These are phyloP conservation scores for Pneumocystis jirovecii DNA, from an alignment of 1,139 yeast genomes.

Conservation along the genomic window DNA sequence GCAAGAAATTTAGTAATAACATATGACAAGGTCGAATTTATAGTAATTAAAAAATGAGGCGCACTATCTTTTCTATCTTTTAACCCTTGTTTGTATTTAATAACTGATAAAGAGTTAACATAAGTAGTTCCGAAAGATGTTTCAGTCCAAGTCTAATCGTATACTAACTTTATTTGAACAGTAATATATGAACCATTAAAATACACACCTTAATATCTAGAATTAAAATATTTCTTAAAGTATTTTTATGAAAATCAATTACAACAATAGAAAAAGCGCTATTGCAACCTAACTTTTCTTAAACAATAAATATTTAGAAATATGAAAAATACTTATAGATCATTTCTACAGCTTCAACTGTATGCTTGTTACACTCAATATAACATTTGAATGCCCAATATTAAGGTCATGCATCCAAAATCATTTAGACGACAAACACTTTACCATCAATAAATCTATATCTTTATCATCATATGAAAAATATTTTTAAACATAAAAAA, in stretches of 20 bases:
- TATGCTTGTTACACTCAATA: conserved; percentile 68
- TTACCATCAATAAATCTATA: neutral
- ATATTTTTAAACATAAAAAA: neutral
- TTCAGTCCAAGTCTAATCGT: conserved; percentile 52
- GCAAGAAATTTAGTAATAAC: conserved; percentile 91
- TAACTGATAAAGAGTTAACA: conserved; percentile 72
- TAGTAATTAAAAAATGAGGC: conserved; percentile 87
- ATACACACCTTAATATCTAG: conserved; percentile 54
- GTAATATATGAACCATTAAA: neutral
- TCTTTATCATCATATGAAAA: neutral
- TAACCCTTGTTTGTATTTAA: conserved; percentile 73
- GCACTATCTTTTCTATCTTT: conserved; percentile 91
- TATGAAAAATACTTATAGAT: conserved; percentile 32
- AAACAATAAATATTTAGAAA: neutral
- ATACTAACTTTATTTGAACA: conserved; percentile 23
- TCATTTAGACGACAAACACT: neutral
- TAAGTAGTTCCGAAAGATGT: conserved; percentile 69
- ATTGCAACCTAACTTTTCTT: conserved; percentile 34
- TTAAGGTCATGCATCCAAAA: conserved; percentile 35
- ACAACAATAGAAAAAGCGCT: conserved; percentile 86
- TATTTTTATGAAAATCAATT: conserved; percentile 53
- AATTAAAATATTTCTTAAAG: conserved; percentile 82
- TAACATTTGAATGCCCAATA: conserved; percentile 56
- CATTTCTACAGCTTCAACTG: conserved; percentile 70
- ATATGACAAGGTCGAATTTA: conserved; percentile 64